These are phyloP conservation scores for Pachysandra terminalis DNA, from an alignment of 164 flowering plant species.

Conservation along the genomic window DNA sequence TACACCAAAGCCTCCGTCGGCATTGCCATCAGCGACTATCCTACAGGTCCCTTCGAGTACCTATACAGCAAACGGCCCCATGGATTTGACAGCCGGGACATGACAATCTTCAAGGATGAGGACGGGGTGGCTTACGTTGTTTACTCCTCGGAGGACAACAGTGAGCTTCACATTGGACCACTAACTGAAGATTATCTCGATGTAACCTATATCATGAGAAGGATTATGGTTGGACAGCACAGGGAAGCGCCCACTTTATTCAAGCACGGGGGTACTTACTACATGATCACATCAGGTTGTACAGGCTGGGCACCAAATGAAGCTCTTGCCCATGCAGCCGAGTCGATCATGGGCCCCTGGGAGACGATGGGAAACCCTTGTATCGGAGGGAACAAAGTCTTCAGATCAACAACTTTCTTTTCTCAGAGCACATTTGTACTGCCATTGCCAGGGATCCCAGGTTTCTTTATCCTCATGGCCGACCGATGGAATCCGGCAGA, in stretches of 20 bases:
- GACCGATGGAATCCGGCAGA: slow-evolving; percentile 92
- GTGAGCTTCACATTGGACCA: slow-evolving; percentile 89
- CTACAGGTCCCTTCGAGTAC: slow-evolving; percentile 88
- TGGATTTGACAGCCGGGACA: slow-evolving; percentile 90
- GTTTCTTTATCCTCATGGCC: slow-evolving; percentile 79
- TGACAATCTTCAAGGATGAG: slow-evolving; percentile 93
- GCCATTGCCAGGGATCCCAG: slow-evolving; percentile 62
- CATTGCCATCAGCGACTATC: slow-evolving; percentile 69
- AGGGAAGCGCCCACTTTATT: slow-evolving; percentile 96
- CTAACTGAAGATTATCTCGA: slow-evolving; percentile 80
- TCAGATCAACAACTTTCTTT: slow-evolving; percentile 69
- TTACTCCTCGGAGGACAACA: slow-evolving; percentile 90
- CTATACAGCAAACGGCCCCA: slow-evolving; percentile 82
- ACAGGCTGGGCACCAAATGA: slow-evolving; percentile 98
- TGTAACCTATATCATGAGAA: slow-evolving; percentile 47
- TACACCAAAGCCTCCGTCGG: slow-evolving; percentile 94
- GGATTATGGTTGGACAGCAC: slow-evolving; percentile 73
- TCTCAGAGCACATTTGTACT: slow-evolving; percentile 84
- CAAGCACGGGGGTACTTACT: slow-evolving; percentile 77
- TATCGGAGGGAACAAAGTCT: slow-evolving; percentile 75
- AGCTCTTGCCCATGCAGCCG: slow-evolving; percentile 91
- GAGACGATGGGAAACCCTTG: slow-evolving; percentile 93
- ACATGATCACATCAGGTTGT: slow-evolving; percentile 98
- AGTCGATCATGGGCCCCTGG: slow-evolving; percentile 94
- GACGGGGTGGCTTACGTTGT: slow-evolving; percentile 79